Conservation (phyloP, 306 rosid genomes). For the Sesbania bispinosa region DNA sequence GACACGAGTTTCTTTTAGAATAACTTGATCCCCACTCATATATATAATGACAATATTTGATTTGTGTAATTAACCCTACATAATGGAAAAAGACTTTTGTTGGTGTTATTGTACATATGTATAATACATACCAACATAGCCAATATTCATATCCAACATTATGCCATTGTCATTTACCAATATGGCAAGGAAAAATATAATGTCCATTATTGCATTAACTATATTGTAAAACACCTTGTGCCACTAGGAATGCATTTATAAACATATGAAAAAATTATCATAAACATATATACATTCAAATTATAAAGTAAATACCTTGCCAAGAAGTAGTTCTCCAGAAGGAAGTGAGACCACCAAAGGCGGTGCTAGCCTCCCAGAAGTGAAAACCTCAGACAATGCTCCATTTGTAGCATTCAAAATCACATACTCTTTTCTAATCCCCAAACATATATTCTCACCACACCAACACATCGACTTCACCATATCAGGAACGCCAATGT, state of each 20-base stretch:
- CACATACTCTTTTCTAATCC: conserved; percentile 79
- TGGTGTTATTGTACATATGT: too few relatives aligned
- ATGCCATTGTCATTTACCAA: neutral
- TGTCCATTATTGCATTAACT: neutral
- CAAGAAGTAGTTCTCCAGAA: conserved; percentile 96
- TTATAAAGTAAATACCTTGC: conserved; percentile 94
- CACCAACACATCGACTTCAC: conserved; percentile 98
- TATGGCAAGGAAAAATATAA: neutral
- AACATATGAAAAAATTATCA: neutral
- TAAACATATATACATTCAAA: neutral
- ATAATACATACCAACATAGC: too few relatives aligned
- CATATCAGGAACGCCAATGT: conserved; percentile 72
- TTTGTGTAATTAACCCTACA: too few relatives aligned
- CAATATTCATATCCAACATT: neutral
- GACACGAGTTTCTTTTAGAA: too few relatives aligned
- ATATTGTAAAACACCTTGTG: neutral
- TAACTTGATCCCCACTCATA: too few relatives aligned
- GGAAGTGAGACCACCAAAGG: conserved; percentile 91
- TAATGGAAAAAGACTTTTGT: too few relatives aligned
- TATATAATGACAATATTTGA: too few relatives aligned
- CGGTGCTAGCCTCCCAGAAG: conserved; percentile 91
- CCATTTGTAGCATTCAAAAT: conserved; percentile 80
- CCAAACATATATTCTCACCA: conserved; percentile 91
- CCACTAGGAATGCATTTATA: neutral
- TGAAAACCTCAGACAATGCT: conserved; percentile 75